phyloP scores from a whole-genome alignment of 192 early-diverging fungal genomes.

The Linnemannia schmuckeri region DNA sequence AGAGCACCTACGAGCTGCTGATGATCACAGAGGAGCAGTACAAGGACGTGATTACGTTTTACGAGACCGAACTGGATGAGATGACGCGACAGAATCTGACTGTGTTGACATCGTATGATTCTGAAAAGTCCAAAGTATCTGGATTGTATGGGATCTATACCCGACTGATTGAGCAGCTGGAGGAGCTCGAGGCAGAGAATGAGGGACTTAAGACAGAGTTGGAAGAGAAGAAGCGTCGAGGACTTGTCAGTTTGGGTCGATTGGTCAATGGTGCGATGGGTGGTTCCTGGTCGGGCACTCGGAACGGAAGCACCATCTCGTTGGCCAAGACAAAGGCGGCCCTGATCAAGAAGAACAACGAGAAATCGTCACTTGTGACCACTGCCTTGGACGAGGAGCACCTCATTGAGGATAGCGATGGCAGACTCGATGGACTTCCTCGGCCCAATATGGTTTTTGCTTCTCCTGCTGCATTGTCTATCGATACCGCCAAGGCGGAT shows the following conservation, averaged over 20 bases:
- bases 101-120: constrained; percentile 50
- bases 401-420: not conserved
- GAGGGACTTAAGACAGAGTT: constrained; percentile 53
- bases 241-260: constrained; percentile 40
- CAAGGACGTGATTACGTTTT: constrained; percentile 53
- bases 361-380: not conserved
- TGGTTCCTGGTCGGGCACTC: constrained; percentile 41
- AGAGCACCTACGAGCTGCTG: constrained; percentile 64
- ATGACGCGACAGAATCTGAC: constrained; percentile 54
- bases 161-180: constrained; percentile 48
- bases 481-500: not conserved
- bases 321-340: constrained; percentile 32
- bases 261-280: constrained; percentile 51
- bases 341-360: constrained; percentile 17
- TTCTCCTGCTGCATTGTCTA: not conserved
- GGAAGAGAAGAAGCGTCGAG: constrained; percentile 53
- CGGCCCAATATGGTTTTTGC: constrained; percentile 38
- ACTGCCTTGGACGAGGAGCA: constrained; percentile 40
- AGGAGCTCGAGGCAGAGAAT: constrained; percentile 58
- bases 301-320: constrained; percentile 30
- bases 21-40: constrained; percentile 60
- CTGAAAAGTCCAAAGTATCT: constrained; percentile 55
- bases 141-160: constrained; percentile 53
- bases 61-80: constrained; percentile 53
- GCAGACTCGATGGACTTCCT: constrained; percentile 12